Percentiles rank a stretch among this genome's conserved stretches.
Conservation (phyloP, 495 filamentous ascomycete genomes). For the Daldinia childiae region DNA sequence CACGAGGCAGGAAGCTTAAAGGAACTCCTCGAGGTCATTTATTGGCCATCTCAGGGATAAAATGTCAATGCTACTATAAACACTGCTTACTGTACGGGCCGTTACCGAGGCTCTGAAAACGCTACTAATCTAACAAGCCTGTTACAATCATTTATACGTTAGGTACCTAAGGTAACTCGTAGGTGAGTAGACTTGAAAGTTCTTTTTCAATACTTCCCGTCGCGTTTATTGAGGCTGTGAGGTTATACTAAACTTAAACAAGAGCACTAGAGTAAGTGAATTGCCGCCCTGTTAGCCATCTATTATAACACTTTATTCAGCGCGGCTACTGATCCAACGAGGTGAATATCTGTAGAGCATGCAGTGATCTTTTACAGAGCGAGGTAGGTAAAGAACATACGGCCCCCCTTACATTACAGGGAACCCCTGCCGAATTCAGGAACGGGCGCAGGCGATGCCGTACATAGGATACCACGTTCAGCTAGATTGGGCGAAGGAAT, state of each 20-base stretch:
- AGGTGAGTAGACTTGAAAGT: neutral
- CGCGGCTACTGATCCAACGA: conserved; percentile 23
- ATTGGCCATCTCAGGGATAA: conserved; percentile 1
- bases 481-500: conserved; percentile 1
- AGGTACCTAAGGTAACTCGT: neutral
- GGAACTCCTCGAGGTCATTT: neutral
- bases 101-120: neutral
- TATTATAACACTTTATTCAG: conserved; percentile 9
- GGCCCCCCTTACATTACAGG: neutral
- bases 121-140: neutral
- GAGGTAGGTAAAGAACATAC: conserved; percentile 13
- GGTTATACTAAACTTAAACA: neutral
- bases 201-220: neutral
- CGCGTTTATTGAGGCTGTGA: neutral
- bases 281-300: neutral
- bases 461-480: conserved; percentile 5
- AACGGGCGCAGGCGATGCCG: neutral
- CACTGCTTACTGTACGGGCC: neutral
- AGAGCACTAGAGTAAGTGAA: neutral
- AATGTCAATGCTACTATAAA: neutral
- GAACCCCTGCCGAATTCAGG: neutral
- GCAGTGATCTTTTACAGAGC: conserved; percentile 26
- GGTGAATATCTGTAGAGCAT: conserved; percentile 3
- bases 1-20: neutral
- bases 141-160: neutral